phyloP scores from a whole-genome alignment of 2,329 filamentous ascomycete species.

The Ceratocystis eucalypticola region DNA sequence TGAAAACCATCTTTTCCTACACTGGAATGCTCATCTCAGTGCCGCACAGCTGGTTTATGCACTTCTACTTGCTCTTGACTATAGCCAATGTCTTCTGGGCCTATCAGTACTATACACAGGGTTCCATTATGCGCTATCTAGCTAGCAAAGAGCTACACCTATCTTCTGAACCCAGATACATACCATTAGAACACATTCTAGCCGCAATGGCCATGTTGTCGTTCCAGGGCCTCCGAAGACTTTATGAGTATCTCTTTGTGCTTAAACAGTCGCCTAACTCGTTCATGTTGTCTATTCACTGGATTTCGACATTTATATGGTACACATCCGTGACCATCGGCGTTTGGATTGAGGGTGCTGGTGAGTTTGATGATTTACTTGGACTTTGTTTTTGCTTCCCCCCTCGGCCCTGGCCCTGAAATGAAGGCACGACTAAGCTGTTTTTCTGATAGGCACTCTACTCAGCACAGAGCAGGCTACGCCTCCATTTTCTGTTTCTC shows the following conservation, averaged over 20 bases:
- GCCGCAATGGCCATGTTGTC: slow-evolving; percentile 60
- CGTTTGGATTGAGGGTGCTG: slow-evolving; percentile 70
- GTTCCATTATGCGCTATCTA: slow-evolving; percentile 39
- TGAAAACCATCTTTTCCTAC: slow-evolving; percentile 14
- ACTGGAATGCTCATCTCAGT: slow-evolving; percentile 39
- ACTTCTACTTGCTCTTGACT: slow-evolving; percentile 70
- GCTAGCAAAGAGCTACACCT: slow-evolving; percentile 27
- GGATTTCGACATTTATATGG: slow-evolving; percentile 62
- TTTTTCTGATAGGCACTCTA: background rate
- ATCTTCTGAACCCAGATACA: slow-evolving; percentile 27
- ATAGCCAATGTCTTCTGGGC: slow-evolving; percentile 62
- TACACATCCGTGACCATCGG: slow-evolving; percentile 62
- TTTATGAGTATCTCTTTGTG: slow-evolving; percentile 60
- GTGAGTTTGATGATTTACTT: slow-evolving; percentile 33
- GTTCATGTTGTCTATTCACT: slow-evolving; percentile 76
- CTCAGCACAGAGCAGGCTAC: background rate
- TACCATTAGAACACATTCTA: slow-evolving; percentile 48
- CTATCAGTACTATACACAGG: slow-evolving; percentile 44
- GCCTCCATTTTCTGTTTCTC: background rate
- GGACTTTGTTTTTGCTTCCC: background rate
- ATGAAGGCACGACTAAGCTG: background rate
- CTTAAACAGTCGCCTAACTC: slow-evolving; percentile 51
- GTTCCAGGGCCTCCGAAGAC: slow-evolving; percentile 58
- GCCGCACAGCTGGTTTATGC: slow-evolving; percentile 77
- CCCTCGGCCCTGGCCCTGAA: background rate